Conservation (phyloP, 331 rosid genomes). For the Arachis monticola region DNA sequence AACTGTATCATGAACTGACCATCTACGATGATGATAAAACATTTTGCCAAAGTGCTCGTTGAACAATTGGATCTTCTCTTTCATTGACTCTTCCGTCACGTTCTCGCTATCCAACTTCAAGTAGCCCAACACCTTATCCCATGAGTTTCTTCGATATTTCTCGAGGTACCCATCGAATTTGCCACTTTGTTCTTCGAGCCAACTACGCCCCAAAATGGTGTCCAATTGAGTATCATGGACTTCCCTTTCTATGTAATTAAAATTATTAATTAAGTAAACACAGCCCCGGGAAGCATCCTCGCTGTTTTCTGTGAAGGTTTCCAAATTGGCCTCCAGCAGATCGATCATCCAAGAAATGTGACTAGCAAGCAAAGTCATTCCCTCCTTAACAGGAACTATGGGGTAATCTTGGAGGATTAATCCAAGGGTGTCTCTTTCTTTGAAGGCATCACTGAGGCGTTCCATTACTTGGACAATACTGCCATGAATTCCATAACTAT, state of each 20-base stretch:
- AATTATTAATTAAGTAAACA: slow-evolving; percentile 68
- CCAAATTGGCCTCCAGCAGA: slow-evolving; percentile 59
- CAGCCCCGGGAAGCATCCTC: slow-evolving; percentile 51
- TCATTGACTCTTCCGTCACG: slow-evolving; percentile 50
- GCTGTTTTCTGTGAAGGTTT: slow-evolving; percentile 59
- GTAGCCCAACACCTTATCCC: slow-evolving; percentile 47
- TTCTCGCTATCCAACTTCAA: slow-evolving; percentile 30
- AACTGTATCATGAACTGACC: background rate
- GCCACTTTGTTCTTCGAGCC: slow-evolving; percentile 46
- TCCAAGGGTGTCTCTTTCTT: no score
- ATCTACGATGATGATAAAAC: background rate
- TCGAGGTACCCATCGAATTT: slow-evolving; percentile 46
- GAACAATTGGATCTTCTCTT: background rate
- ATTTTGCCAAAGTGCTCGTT: background rate
- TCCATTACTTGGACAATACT: slow-evolving; percentile 26
- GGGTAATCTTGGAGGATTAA: no score
- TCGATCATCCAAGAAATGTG: slow-evolving; percentile 61
- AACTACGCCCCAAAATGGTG: background rate
- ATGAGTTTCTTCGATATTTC: slow-evolving; percentile 56
- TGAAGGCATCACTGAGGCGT: background rate
- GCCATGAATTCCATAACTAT: no score
- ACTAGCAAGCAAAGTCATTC: slow-evolving; percentile 47
- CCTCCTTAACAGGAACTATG: no score
- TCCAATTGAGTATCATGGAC: background rate
- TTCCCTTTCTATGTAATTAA: slow-evolving; percentile 58